phyloP scores from a whole-genome alignment of 2,329 filamentous ascomycete species.

The Fonsecaea multimorphosa region DNA sequence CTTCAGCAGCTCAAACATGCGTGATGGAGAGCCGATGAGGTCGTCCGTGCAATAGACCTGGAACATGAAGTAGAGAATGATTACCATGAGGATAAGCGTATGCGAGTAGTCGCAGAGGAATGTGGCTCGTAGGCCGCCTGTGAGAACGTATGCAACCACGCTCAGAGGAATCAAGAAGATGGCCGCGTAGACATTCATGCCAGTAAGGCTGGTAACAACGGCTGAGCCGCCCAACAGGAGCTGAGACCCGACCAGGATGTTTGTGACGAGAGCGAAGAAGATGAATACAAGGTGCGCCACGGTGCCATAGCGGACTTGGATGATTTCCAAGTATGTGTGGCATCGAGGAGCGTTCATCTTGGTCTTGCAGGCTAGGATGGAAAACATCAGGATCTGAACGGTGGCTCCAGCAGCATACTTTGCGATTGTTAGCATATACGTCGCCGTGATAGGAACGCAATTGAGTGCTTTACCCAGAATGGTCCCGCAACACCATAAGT shows the following conservation, averaged over 20 bases:
- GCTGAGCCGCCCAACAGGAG: constrained; percentile 54
- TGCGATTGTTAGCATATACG: constrained; percentile 54
- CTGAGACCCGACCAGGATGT: constrained; percentile 75
- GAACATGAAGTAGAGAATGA: constrained; percentile 72
- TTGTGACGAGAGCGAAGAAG: constrained; percentile 79
- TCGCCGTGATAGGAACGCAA: neutral
- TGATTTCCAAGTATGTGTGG: constrained; percentile 75
- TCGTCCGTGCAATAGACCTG: constrained; percentile 70
- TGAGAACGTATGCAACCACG: constrained; percentile 77
- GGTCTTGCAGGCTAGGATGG: constrained; percentile 68
- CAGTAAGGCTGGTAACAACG: constrained; percentile 66
- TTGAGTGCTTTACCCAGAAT: constrained; percentile 55
- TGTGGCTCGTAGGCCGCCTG: constrained; percentile 63
- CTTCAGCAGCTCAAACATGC: constrained; percentile 58
- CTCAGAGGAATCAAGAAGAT: constrained; percentile 82
- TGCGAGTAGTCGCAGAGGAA: constrained; percentile 84
- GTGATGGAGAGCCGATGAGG: constrained; percentile 70
- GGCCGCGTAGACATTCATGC: constrained; percentile 77
- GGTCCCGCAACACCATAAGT: constrained; percentile 72
- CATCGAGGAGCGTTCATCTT: constrained; percentile 35
- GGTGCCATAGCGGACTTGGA: constrained; percentile 77
- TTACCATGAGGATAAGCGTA: constrained; percentile 72
- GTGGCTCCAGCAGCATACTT: constrained; percentile 74
- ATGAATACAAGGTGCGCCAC: constrained; percentile 79
- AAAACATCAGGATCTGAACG: constrained; percentile 85